These are phyloP conservation scores for Globisporangium viniferum DNA, from an alignment of 352 stramenopile genomes.

Conservation along the genomic window DNA sequence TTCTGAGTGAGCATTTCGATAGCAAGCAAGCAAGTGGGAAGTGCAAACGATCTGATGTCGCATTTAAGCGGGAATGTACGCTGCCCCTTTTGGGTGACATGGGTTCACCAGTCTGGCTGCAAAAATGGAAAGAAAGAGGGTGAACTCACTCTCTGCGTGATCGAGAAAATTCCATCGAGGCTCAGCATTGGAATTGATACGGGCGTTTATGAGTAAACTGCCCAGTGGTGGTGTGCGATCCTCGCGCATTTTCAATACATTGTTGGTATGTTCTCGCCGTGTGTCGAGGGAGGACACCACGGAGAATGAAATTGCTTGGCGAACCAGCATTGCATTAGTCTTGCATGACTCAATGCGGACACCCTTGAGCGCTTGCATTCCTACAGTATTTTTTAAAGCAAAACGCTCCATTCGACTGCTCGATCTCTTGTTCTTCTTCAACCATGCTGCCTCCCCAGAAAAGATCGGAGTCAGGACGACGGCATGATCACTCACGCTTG, in stretches of 20 bases:
- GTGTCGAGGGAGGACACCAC: not conserved
- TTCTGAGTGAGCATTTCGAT: not conserved
- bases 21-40: not conserved
- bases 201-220: not conserved
- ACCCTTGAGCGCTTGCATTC: not conserved
- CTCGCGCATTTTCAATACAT: not conserved
- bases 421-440: not conserved
- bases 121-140: not conserved
- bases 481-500: not conserved
- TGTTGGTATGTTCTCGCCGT: not conserved
- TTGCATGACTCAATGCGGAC: not conserved
- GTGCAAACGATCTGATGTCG: not conserved
- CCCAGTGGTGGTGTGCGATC: not conserved
- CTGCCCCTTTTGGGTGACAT: not conserved
- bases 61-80: not conserved
- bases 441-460: not conserved
- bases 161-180: constrained; percentile 4
- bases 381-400: not conserved
- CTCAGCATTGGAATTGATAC: not conserved
- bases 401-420: not conserved
- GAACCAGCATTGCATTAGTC: not conserved
- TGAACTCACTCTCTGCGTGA: not conserved
- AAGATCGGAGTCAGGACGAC: not conserved
- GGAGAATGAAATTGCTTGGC: not conserved
- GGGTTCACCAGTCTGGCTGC: constrained; percentile 1